Percentiles rank a stretch among this genome's conserved stretches.
phyloP scores from a whole-genome alignment of 495 filamentous ascomycete species.

The Cenococcum geophilum region DNA sequence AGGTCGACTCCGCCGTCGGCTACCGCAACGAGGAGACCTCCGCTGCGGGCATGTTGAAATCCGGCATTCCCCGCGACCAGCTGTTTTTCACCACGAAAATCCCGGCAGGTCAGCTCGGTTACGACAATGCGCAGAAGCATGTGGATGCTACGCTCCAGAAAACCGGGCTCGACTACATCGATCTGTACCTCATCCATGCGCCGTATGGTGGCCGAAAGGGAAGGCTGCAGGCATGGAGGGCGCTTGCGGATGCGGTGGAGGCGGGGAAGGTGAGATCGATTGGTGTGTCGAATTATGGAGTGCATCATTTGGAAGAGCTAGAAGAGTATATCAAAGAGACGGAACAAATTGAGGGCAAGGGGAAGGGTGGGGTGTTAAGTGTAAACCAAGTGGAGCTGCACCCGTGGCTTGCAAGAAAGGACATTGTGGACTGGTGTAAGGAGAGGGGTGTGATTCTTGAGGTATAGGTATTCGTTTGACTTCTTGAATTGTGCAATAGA shows the following conservation, averaged over 20 bases:
- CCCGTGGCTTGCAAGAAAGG: slow-evolving; percentile 72
- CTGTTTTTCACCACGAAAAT: slow-evolving; percentile 75
- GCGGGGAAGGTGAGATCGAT: slow-evolving; percentile 59
- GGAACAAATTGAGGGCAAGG: slow-evolving; percentile 53
- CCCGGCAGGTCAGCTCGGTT: slow-evolving; percentile 42
- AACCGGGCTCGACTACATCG: slow-evolving; percentile 55
- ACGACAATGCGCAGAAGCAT: slow-evolving; percentile 47
- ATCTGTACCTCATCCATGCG: slow-evolving; percentile 55
- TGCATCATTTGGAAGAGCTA: slow-evolving; percentile 64
- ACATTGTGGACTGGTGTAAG: slow-evolving; percentile 71
- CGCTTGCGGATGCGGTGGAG: slow-evolving; percentile 55
- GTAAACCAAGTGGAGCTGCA: slow-evolving; percentile 89
- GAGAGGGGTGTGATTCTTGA: slow-evolving; percentile 63
- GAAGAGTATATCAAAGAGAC: slow-evolving; percentile 66
- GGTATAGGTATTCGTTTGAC: slow-evolving; percentile 6
- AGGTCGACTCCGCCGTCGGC: slow-evolving; percentile 60
- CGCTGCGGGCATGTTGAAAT: slow-evolving; percentile 53
- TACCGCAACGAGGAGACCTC: slow-evolving; percentile 67
- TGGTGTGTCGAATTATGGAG: slow-evolving; percentile 64
- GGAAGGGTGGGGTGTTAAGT: slow-evolving; percentile 66
- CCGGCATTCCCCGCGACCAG: slow-evolving; percentile 53
- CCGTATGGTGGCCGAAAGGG: slow-evolving; percentile 54
- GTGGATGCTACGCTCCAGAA: slow-evolving; percentile 48
- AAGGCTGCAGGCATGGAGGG: slow-evolving; percentile 59
- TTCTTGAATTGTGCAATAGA: slow-evolving; percentile 6